Evolutionary conservation across 78 protist species (phyloP).

Genomic region (Acrasis kona): DNA sequence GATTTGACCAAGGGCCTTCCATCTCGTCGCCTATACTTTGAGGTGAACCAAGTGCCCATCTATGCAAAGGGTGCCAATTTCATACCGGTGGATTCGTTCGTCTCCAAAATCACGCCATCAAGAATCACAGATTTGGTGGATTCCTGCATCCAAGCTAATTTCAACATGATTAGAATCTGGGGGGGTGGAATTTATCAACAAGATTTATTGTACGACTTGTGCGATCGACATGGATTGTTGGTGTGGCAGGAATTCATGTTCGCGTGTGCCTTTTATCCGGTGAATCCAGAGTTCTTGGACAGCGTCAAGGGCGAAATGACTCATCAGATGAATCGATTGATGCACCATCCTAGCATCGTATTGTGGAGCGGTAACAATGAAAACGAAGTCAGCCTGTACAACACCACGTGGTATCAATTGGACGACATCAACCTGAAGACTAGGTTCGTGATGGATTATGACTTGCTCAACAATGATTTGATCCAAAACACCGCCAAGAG

Average conservation of each 20-base stretch:
- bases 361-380: constrained; percentile 81
- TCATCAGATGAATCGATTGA: constrained; percentile 41
- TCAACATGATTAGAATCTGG: constrained; percentile 29
- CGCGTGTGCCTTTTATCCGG: constrained; percentile 72
- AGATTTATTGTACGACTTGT: constrained; percentile 15
- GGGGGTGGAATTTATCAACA: constrained; percentile 31
- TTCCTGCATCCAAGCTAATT: constrained; percentile 17
- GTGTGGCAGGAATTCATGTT: constrained; percentile 82
- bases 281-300: constrained; percentile 42
- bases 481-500: constrained; percentile 9
- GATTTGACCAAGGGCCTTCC: too few species aligned
- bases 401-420: too few species aligned
- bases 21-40: constrained; percentile 24
- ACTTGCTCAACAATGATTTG: constrained; percentile 33
- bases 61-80: constrained; percentile 32
- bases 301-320: constrained; percentile 23
- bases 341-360: constrained; percentile 42
- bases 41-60: constrained; percentile 20
- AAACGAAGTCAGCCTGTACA: constrained; percentile 56
- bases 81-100: constrained; percentile 16
- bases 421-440: neutral
- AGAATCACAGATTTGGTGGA: neutral
- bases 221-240: constrained; percentile 18
- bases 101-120: neutral
- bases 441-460: constrained; percentile 40